Evolutionary conservation across 1,139 yeast species (phyloP), one percentile per base, ranked within the genome.

Genomic region (Scheffersomyces titani): DNA sequence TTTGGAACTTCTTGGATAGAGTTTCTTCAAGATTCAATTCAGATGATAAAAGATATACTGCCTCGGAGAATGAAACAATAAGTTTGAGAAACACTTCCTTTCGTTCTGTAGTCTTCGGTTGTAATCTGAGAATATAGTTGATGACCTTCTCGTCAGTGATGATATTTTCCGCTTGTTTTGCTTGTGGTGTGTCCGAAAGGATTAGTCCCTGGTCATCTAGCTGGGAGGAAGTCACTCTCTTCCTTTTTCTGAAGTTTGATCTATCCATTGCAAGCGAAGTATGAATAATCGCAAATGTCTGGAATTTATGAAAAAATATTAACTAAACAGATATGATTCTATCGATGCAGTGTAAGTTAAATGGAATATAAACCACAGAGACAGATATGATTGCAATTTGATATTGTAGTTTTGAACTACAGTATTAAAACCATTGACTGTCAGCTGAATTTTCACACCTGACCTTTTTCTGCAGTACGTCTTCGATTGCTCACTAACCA

Each of bases 21-120:
- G 49, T 49, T 11, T 51, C 50, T 3, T 50, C 40, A 3, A 64
- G 45, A 2, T 51, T 40, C 2, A 63, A 65, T 3, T 57, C 51
- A n/a, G 60, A 52, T 7, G 55, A 58, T 19, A 64, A 71, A 50
- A 75, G 62, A 54, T 66, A 71, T 1, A 57, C 59, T 1, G 75
- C 70, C 60, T 76, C 80, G 1, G 75, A 64, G 1, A 61, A 53
- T 3, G 74, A 65, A 1, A 75, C 60, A 24, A 73, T 58, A 1
- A 75, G 19, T 47, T 63, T 70, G 40, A 71, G 44, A 36, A 58
- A 60, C 22, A 44, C 47, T 6, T 22, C 18, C 30, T 44, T 44
- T 51, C 52, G 47, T 19, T n/a, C n/a, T 22, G 19, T 16, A 3
- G 45, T 50, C 47, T 52, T 53, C n/a, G 44, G 21, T 51, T 51